Evolutionary conservation across 2,329 filamentous ascomycete species (phyloP).

Genomic region (Colletotrichum sp.): DNA sequence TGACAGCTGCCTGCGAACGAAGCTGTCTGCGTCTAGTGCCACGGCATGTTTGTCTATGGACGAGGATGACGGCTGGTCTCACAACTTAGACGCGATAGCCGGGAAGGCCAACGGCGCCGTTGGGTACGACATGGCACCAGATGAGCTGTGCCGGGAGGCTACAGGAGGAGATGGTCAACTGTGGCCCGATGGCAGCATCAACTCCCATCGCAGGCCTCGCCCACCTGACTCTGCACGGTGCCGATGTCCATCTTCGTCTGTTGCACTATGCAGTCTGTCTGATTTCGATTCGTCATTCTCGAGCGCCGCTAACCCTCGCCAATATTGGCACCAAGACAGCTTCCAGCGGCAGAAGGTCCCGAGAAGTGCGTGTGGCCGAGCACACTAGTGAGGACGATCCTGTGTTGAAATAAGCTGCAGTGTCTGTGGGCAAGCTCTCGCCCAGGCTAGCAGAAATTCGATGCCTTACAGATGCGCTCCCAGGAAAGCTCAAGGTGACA

Average conservation of each 20-base stretch:
- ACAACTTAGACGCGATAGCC: neutral
- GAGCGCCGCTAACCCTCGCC: neutral
- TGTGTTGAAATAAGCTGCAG: neutral
- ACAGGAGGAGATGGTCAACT: neutral
- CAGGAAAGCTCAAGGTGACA: constrained; percentile 1
- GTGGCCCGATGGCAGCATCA: too few relatives aligned
- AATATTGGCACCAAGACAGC: neutral
- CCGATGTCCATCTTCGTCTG: neutral
- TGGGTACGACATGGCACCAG: neutral
- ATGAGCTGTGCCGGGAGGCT: neutral
- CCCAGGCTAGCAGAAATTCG: neutral
- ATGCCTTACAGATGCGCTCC: neutral
- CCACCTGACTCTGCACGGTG: neutral
- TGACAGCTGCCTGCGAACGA: neutral
- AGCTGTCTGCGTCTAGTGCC: neutral
- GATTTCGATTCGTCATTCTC: neutral
- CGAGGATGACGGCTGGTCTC: neutral
- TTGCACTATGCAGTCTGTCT: neutral
- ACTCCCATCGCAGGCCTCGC: neutral
- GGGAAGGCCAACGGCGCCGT: neutral
- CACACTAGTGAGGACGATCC: neutral
- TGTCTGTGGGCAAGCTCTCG: neutral
- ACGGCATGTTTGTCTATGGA: neutral
- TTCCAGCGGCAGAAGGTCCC: neutral
- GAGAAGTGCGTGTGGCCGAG: neutral